A percentile compares a stretch with the other conserved stretches of the same genome.
These are phyloP conservation scores for Fomitiporia mediterranea DNA, from an alignment of 1,284 basidiomycete genomes.

Conservation along the genomic window DNA sequence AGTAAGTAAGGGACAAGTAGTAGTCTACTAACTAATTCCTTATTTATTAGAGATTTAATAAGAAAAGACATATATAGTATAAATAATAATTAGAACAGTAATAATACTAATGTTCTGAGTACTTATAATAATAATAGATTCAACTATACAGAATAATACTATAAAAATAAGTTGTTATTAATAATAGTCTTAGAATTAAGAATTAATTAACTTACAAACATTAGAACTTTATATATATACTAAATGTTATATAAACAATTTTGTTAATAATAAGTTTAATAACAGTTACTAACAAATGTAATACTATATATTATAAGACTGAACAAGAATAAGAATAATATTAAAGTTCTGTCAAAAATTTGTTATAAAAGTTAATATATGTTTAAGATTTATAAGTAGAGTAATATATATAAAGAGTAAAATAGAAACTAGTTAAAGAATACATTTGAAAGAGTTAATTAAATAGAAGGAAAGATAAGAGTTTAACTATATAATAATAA, in stretches of 20 bases:
- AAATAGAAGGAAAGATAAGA: background rate
- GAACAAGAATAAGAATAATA: background rate
- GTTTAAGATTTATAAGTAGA: background rate
- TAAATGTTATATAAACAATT: constrained; percentile 65
- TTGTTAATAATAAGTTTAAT: constrained; percentile 81
- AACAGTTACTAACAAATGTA: constrained; percentile 42
- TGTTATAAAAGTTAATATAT: background rate
- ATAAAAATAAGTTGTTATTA: background rate
- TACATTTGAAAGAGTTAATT: too few species aligned
- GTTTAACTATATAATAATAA: constrained; percentile 42
- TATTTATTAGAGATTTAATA: background rate
- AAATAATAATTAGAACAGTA: constrained; percentile 51
- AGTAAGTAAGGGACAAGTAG: too few species aligned
- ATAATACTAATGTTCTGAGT: constrained; percentile 38
- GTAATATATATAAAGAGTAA: background rate
- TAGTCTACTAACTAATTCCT: too few species aligned
- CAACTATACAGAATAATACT: constrained; percentile 54
- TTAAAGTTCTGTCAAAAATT: too few species aligned
- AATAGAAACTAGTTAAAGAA: background rate
- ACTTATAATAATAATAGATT: constrained; percentile 41
- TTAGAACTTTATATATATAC: constrained; percentile 56
- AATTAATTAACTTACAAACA: constrained; percentile 45
- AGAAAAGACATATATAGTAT: constrained; percentile 43
- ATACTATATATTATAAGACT: too few species aligned
- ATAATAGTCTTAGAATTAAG: background rate